phyloP scores from a whole-genome alignment of 805 yeast species.

The Saccharomycopsis malanga region DNA sequence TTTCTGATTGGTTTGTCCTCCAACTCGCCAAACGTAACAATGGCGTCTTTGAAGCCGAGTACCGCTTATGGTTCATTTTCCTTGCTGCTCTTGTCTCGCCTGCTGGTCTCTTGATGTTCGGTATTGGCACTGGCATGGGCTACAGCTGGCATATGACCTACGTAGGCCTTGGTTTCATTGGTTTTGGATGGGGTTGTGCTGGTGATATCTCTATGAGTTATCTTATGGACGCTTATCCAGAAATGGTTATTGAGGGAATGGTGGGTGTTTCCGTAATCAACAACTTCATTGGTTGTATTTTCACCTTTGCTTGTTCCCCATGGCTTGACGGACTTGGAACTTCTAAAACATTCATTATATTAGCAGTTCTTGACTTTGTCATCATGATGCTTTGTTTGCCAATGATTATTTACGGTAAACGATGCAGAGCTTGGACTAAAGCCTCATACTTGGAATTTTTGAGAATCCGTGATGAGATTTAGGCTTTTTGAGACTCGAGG shows the following conservation, averaged over 20 bases:
- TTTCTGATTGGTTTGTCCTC: slow-evolving; percentile 53
- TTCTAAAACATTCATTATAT: slow-evolving; percentile 50
- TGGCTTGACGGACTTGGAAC: slow-evolving; percentile 54
- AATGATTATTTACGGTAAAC: slow-evolving; percentile 52
- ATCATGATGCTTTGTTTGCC: slow-evolving; percentile 53
- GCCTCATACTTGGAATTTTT: slow-evolving; percentile 47
- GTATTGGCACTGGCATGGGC: slow-evolving; percentile 53
- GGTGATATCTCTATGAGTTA: slow-evolving; percentile 67
- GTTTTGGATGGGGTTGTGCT: slow-evolving; percentile 63
- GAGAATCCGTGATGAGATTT: slow-evolving; percentile 40
- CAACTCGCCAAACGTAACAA: slow-evolving; percentile 54
- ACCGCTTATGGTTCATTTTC: slow-evolving; percentile 49
- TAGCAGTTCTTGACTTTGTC: slow-evolving; percentile 54
- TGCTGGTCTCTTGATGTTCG: slow-evolving; percentile 56
- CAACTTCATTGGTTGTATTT: slow-evolving; percentile 57
- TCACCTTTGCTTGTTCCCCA: slow-evolving; percentile 57
- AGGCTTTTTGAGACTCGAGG: neutral
- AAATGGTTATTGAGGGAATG: slow-evolving; percentile 64
- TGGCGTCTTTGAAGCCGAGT: slow-evolving; percentile 62
- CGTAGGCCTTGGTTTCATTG: slow-evolving; percentile 56
- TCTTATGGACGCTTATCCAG: slow-evolving; percentile 62
- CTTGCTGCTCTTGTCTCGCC: slow-evolving; percentile 54
- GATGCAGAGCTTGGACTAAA: slow-evolving; percentile 51
- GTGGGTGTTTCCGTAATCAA: slow-evolving; percentile 60
- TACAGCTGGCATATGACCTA: slow-evolving; percentile 50